Conservation (phyloP, 805 yeast genomes). For the Komagataella mondaviorum region DNA sequence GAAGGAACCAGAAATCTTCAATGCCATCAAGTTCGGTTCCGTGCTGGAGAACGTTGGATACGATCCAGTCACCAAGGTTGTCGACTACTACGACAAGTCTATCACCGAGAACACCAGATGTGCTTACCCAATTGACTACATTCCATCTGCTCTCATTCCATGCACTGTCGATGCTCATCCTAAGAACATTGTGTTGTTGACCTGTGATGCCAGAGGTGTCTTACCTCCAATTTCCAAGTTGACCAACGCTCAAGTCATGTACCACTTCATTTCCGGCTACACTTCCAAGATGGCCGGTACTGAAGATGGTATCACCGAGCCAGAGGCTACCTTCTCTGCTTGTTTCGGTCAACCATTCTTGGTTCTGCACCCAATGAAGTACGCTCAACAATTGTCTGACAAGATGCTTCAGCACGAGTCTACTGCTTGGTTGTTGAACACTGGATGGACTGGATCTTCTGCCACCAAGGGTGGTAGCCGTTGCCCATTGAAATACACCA, state of each 20-base stretch:
- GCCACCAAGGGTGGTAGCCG: conserved; percentile 91
- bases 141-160: conserved; percentile 93
- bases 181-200: conserved; percentile 77
- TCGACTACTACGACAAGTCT: conserved; percentile 69
- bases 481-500: conserved; percentile 94
- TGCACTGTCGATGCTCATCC: conserved; percentile 87
- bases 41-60: conserved; percentile 88
- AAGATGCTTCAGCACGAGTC: conserved; percentile 84
- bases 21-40: conserved; percentile 89
- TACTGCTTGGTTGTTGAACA: conserved; percentile 91
- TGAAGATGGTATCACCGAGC: conserved; percentile 97
- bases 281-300: conserved; percentile 99
- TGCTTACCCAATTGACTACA: conserved; percentile 95
- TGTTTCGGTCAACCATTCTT: conserved; percentile 99
- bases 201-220: conserved; percentile 98
- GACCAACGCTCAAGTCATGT: conserved; percentile 94
- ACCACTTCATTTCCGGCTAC: conserved; percentile 96
- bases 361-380: conserved; percentile 95
- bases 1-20: conserved; percentile 95
- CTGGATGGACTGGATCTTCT: conserved; percentile 97
- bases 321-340: conserved; percentile 95
- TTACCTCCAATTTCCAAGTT: conserved; percentile 93
- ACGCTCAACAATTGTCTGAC: conserved; percentile 90
- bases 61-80: conserved; percentile 65
- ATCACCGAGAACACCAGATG: conserved; percentile 97